phyloP scores from a whole-genome alignment of 495 filamentous ascomycete genomes.

The Hypomontagnella submonticulosa region DNA sequence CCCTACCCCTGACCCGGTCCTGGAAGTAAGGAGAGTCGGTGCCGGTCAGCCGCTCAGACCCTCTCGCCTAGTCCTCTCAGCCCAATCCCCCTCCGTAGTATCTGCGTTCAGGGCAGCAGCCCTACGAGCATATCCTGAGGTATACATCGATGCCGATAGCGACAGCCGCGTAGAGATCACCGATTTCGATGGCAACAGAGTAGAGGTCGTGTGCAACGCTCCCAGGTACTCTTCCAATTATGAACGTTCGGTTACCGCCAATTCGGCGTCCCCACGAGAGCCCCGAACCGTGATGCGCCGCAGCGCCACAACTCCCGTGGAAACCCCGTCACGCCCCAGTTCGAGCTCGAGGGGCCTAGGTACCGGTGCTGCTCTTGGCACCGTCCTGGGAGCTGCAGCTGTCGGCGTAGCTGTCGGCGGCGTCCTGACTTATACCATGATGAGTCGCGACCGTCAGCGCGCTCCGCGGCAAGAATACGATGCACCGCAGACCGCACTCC shows the following conservation, averaged over 20 bases:
- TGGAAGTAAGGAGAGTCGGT: constrained; percentile 51
- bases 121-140: constrained; percentile 27
- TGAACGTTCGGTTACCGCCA: constrained; percentile 45
- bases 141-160: constrained; percentile 30
- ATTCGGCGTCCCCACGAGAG: constrained; percentile 36
- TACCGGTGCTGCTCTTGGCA: constrained; percentile 59
- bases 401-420: constrained; percentile 82
- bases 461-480: constrained; percentile 56
- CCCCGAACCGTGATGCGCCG: constrained; percentile 47
- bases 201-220: constrained; percentile 56
- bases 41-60: constrained; percentile 48
- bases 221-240: constrained; percentile 44
- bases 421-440: constrained; percentile 78
- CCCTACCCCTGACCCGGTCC: constrained; percentile 43
- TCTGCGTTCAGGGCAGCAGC: constrained; percentile 32
- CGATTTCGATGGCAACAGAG: constrained; percentile 64
- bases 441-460: constrained; percentile 63
- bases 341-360: constrained; percentile 47
- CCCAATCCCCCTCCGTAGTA: constrained; percentile 24
- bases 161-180: constrained; percentile 51
- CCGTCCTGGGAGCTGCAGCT: constrained; percentile 72
- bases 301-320: constrained; percentile 51
- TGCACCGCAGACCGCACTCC: constrained; percentile 34
- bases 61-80: constrained; percentile 50
- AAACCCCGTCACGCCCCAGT: constrained; percentile 48